These are phyloP conservation scores for Trichophyton mentagrophytes DNA, from an alignment of 2,329 filamentous ascomycete species.

Conservation along the genomic window DNA sequence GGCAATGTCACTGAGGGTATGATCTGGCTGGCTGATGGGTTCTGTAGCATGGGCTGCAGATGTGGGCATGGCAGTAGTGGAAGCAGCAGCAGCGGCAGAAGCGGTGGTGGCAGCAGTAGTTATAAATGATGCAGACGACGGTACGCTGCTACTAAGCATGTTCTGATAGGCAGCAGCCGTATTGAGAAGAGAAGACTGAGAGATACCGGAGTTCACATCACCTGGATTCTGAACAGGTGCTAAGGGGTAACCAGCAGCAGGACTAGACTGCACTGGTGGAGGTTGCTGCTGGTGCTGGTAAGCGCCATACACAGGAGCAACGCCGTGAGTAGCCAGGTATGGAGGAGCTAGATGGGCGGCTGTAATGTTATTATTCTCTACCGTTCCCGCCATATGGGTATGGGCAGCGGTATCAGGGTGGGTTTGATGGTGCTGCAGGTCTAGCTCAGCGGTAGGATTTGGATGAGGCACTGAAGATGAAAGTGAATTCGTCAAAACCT, in stretches of 20 bases:
- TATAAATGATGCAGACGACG: slow-evolving; percentile 16
- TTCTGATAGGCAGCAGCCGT: slow-evolving; percentile 37
- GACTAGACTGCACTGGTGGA: not conserved
- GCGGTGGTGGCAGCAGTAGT: slow-evolving; percentile 16
- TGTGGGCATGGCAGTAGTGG: slow-evolving; percentile 14
- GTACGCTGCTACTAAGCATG: slow-evolving; percentile 37
- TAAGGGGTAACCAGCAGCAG: not conserved
- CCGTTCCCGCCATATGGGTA: not conserved
- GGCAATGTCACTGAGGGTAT: slow-evolving; percentile 16
- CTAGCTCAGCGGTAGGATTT: not conserved
- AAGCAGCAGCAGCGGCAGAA: slow-evolving; percentile 17
- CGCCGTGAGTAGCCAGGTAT: not conserved
- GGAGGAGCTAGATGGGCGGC: not conserved
- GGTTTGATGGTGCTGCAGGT: not conserved
- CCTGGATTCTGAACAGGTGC: slow-evolving; percentile 13
- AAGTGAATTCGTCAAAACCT: not conserved
- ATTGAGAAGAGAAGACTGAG: slow-evolving; percentile 16
- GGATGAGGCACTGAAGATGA: slow-evolving; percentile 2
- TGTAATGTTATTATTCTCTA: not conserved
- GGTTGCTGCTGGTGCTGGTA: not conserved
- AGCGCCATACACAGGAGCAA: not conserved
- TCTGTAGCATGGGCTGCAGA: slow-evolving; percentile 18
- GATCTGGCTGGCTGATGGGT: slow-evolving; percentile 14
- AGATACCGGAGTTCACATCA: slow-evolving; percentile 14
- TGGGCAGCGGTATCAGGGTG: not conserved